Conservation (phyloP, 2,329 filamentous ascomycete species). For the Podosphaera xanthii region DNA sequence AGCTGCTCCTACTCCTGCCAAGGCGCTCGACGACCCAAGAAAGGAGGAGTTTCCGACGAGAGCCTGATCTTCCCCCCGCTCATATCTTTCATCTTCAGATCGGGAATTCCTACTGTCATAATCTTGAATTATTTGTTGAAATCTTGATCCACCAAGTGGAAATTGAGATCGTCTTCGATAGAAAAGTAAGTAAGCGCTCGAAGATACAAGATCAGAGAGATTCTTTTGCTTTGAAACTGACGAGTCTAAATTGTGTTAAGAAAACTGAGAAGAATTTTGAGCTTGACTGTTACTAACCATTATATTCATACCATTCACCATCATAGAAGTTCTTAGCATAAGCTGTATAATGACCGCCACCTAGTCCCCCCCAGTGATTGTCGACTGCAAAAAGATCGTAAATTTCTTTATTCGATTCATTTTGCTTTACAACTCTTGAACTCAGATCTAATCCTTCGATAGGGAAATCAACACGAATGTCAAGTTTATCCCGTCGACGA, state of each 20-base stretch:
- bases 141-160: constrained; percentile 57
- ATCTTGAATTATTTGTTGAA: constrained; percentile 45
- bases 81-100: constrained; percentile 24
- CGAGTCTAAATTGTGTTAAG: constrained; percentile 41
- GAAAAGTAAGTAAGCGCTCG: constrained; percentile 78
- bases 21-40: constrained; percentile 81
- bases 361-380: constrained; percentile 81
- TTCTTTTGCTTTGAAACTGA: constrained; percentile 40
- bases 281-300: constrained; percentile 37
- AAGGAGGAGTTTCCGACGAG: constrained; percentile 66
- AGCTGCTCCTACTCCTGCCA: constrained; percentile 54
- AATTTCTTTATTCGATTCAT: constrained; percentile 58
- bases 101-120: constrained; percentile 26
- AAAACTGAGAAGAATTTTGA: not conserved
- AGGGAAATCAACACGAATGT: constrained; percentile 78
- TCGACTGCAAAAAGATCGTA: constrained; percentile 94
- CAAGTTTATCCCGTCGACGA: constrained; percentile 70
- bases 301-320: constrained; percentile 84
- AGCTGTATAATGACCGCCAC: constrained; percentile 90
- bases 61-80: constrained; percentile 63
- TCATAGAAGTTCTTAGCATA: constrained; percentile 84
- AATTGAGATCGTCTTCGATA: constrained; percentile 64
- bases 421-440: constrained; percentile 53
- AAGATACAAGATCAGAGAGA: constrained; percentile 40
- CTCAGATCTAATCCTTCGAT: constrained; percentile 69